Evolutionary conservation across 257 asterid genomes (phyloP), one percentile per base, ranked within the genome.

Genomic region (Thymus quinquecostatus): DNA sequence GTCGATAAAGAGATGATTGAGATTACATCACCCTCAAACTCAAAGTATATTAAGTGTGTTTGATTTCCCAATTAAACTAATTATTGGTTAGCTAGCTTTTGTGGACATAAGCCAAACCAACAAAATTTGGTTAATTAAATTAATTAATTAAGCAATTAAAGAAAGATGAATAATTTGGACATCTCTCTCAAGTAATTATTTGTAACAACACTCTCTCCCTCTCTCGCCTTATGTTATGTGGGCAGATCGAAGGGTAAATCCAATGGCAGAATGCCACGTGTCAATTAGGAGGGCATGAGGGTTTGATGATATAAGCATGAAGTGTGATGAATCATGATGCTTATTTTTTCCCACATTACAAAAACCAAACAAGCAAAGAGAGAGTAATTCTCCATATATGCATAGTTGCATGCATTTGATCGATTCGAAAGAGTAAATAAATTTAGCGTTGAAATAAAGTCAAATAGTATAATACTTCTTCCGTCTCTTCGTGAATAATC

Each of bases 281-380:
- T 54, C 1, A 47, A 30, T 30, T 68, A 8, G 73, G 21, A 21
- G 21, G 21, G 48, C 76, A 72, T 76, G 64, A 78, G 79, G 72
- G 75, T 21, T 69, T 66, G 83, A 78, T 78, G 83, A 81, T 66
- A 77, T 75, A 68, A 78, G 86, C 86, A 82, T 82, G 84, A 82
- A 78, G 75, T 69, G 77, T 69, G 80, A 62, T 75, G 65, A 7
- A 53, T 53, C 14, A 53, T 60, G 63, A 72, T 36, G 0, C 1
- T 36, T 21, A 21, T 21, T 21, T 21, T 65, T 56, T 47, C 54
- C 61, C 66, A 41, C 61, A 10, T 29, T 43, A 7, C 5, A 43
- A 43, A 7, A 29, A 64, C 12, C 64, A 64, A 74, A 75, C 47
- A 54, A 54, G 6, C 60, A 54, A 54, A 4, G 2, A 51, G 21